These are phyloP conservation scores for Fusarium austroafricanum DNA, from an alignment of 2,329 filamentous ascomycete genomes.

Conservation along the genomic window DNA sequence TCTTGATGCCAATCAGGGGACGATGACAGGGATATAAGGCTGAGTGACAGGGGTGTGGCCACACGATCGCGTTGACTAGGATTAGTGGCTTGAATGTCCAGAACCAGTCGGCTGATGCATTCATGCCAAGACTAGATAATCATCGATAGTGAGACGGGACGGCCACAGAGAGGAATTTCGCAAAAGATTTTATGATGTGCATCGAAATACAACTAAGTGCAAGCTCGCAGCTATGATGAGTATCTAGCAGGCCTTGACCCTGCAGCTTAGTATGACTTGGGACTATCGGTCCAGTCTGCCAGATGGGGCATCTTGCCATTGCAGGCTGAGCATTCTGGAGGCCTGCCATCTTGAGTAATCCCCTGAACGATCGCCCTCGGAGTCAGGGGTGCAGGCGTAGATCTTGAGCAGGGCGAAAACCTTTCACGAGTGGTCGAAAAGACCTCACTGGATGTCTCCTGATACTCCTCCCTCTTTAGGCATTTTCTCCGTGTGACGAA, in stretches of 20 bases:
- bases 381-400: conserved; percentile 31
- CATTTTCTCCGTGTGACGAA: conserved; percentile 18
- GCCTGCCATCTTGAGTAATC: conserved; percentile 31
- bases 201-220: conserved; percentile 8
- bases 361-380: conserved; percentile 32
- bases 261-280: conserved; percentile 22
- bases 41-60: conserved; percentile 33
- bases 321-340: conserved; percentile 26
- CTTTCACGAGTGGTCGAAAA: conserved; percentile 18
- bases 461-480: conserved; percentile 32
- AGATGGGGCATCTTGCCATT: conserved; percentile 21
- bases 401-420: conserved; percentile 29
- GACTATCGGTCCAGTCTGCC: conserved; percentile 19
- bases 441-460: conserved; percentile 30
- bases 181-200: conserved; percentile 1
- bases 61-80: conserved; percentile 39
- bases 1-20: conserved; percentile 44
- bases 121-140: conserved; percentile 40
- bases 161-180: conserved; percentile 22
- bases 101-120: conserved; percentile 40
- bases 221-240: conserved; percentile 17
- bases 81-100: conserved; percentile 36
- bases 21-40: conserved; percentile 36
- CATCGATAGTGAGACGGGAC: conserved; percentile 35
- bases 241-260: conserved; percentile 7